Conservation (phyloP, 805 yeast genomes). For the Nakazawaea siamensis region DNA sequence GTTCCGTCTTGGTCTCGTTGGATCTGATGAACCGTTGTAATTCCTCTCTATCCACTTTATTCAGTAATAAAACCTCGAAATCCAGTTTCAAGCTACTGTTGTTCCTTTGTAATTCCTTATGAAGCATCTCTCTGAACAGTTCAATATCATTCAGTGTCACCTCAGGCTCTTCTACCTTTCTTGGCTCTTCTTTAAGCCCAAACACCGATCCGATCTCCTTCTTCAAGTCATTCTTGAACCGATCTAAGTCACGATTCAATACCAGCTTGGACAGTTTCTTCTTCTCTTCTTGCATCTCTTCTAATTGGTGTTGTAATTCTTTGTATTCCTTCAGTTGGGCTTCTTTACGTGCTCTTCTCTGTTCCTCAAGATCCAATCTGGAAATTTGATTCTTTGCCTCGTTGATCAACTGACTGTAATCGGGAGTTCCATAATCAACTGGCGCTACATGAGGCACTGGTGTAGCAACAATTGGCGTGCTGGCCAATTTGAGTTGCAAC, state of each 20-base stretch:
- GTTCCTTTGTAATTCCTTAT: constrained; percentile 1
- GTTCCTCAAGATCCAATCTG: constrained; percentile 8
- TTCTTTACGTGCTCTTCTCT: constrained; percentile 3
- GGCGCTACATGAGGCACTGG: too few species aligned
- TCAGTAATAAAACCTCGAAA: constrained; percentile 1
- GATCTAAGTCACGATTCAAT: constrained; percentile 6
- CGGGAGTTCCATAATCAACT: too few species aligned
- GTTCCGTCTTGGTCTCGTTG: too few species aligned
- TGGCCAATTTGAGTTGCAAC: background rate
- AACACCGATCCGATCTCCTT: constrained; percentile 3
- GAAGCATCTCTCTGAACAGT: too few species aligned
- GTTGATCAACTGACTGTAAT: constrained; percentile 3
- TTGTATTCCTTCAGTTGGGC: constrained; percentile 6
- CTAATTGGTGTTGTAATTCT: constrained; percentile 2
- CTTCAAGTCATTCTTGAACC: constrained; percentile 4
- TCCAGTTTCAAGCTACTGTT: background rate
- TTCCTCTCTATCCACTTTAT: constrained; percentile 9
- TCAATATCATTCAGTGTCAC: too few species aligned
- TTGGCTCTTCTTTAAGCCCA: too few species aligned
- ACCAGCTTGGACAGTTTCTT: background rate
- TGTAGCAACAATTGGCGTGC: too few species aligned
- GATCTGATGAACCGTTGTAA: background rate
- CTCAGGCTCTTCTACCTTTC: too few species aligned
- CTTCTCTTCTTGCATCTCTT: constrained; percentile 2
- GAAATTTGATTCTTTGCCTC: constrained; percentile 3